phyloP scores from a whole-genome alignment of 345 rosid genomes.

The Syzygium oleosum region DNA sequence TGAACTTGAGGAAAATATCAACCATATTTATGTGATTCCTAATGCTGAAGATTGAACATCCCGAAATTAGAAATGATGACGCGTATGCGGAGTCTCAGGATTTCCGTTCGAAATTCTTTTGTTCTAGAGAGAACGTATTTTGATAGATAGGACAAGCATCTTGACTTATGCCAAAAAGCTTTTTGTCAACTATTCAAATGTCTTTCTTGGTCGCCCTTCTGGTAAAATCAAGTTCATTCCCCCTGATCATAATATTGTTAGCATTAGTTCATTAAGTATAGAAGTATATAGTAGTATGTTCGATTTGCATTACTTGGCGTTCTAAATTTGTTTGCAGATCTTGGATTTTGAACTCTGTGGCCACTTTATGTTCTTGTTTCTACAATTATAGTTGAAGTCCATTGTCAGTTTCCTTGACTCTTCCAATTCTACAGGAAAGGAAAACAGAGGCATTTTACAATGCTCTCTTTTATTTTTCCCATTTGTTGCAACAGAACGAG shows the following conservation, averaged over 20 bases:
- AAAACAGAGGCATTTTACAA: not conserved
- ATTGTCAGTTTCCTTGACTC: not conserved
- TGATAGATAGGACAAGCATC: not conserved
- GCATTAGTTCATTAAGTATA: not conserved
- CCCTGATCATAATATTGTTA: not conserved
- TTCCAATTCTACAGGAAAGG: not conserved
- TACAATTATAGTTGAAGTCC: not conserved
- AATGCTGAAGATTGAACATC: not conserved
- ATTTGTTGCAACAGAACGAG: not conserved
- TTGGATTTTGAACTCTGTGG: not conserved
- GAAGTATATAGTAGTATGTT: not conserved
- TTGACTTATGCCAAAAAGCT: too few relatives aligned
- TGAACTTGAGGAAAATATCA: not conserved
- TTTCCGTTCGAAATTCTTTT: not conserved
- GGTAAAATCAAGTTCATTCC: not conserved
- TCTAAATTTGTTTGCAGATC: not conserved
- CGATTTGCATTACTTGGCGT: not conserved
- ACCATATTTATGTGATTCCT: not conserved
- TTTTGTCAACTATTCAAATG: not conserved
- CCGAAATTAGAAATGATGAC: not conserved
- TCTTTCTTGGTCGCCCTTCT: not conserved
- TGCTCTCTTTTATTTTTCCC: too few relatives aligned
- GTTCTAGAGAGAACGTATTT: not conserved
- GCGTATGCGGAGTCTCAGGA: not conserved
- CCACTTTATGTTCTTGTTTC: not conserved